A percentile compares a stretch with the other conserved stretches of the same genome.
Evolutionary conservation across 768 basidiomycete genomes (phyloP).

Genomic region (Termitomyces sp.): DNA sequence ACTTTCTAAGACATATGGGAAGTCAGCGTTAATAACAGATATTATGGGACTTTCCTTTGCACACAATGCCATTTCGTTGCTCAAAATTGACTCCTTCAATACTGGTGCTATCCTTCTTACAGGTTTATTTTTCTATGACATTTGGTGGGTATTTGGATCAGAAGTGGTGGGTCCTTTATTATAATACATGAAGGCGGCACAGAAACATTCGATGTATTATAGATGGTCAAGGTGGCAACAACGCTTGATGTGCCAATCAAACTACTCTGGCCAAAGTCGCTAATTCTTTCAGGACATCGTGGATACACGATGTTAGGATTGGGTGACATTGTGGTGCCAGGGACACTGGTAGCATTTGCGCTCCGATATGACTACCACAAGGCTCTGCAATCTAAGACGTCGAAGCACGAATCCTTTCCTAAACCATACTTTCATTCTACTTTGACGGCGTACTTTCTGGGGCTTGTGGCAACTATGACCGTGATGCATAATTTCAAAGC

Average conservation of each 20-base stretch:
- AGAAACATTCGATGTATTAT: background rate
- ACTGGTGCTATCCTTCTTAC: conserved; percentile 80
- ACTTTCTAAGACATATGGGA: conserved; percentile 34
- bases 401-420: conserved; percentile 29
- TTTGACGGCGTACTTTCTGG: conserved; percentile 66
- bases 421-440: conserved; percentile 76
- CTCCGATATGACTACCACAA: conserved; percentile 77
- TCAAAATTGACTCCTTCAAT: conserved; percentile 85
- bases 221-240: conserved; percentile 95
- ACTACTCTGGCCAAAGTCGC: conserved; percentile 77
- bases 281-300: conserved; percentile 35
- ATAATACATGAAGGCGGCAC: too few relatives aligned
- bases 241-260: conserved; percentile 91
- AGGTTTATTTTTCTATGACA: conserved; percentile 88
- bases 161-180: conserved; percentile 54
- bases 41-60: conserved; percentile 73
- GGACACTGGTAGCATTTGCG: conserved; percentile 73
- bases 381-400: conserved; percentile 21
- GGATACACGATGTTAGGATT: conserved; percentile 90
- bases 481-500: conserved; percentile 76
- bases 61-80: conserved; percentile 69
- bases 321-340: conserved; percentile 73
- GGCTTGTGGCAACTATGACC: conserved; percentile 68
- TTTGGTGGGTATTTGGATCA: conserved; percentile 93
- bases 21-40: conserved; percentile 73